These are phyloP conservation scores for Cudoniella acicularis DNA, from an alignment of 495 filamentous ascomycete genomes.

Conservation along the genomic window DNA sequence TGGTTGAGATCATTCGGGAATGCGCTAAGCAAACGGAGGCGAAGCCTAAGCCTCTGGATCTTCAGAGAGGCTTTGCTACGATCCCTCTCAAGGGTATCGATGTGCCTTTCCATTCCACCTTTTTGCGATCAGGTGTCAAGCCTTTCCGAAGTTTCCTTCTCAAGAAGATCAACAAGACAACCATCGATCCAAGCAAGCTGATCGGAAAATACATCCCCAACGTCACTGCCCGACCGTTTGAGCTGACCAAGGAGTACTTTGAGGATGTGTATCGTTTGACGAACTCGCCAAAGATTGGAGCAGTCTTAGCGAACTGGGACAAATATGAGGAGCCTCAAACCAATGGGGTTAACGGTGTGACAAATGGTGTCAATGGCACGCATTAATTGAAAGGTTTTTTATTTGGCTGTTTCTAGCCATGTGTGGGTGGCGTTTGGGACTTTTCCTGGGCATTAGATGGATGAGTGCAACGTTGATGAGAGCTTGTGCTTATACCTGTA, in stretches of 20 bases:
- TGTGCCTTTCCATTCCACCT: slow-evolving; percentile 98
- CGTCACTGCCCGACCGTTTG: slow-evolving; percentile 92
- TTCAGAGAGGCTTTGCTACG: slow-evolving; percentile 93
- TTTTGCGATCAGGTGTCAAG: slow-evolving; percentile 95
- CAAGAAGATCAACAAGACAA: slow-evolving; percentile 99
- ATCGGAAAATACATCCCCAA: slow-evolving; percentile 99
- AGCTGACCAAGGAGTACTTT: slow-evolving; percentile 97
- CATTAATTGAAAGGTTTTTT: background rate
- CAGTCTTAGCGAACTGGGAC: slow-evolving; percentile 83
- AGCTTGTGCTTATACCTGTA: background rate
- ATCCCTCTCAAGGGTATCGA: slow-evolving; percentile 97
- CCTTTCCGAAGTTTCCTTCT: slow-evolving; percentile 95
- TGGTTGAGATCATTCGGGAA: slow-evolving; percentile 80
- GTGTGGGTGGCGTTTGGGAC: background rate
- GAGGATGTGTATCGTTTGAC: slow-evolving; percentile 95
- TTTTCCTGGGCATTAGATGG: background rate
- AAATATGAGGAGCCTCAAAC: slow-evolving; percentile 47
- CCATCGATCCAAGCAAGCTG: slow-evolving; percentile 93
- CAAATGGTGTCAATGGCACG: slow-evolving; percentile 18
- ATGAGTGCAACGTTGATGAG: background rate
- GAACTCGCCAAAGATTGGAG: slow-evolving; percentile 85
- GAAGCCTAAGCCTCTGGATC: slow-evolving; percentile 81
- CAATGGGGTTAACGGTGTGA: slow-evolving; percentile 28
- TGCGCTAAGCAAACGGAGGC: slow-evolving; percentile 79
- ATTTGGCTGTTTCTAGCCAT: background rate